A percentile compares a stretch with the other conserved stretches of the same genome.
Conservation (phyloP, 352 stramenopile genomes). For the Pythium oligandrum region DNA sequence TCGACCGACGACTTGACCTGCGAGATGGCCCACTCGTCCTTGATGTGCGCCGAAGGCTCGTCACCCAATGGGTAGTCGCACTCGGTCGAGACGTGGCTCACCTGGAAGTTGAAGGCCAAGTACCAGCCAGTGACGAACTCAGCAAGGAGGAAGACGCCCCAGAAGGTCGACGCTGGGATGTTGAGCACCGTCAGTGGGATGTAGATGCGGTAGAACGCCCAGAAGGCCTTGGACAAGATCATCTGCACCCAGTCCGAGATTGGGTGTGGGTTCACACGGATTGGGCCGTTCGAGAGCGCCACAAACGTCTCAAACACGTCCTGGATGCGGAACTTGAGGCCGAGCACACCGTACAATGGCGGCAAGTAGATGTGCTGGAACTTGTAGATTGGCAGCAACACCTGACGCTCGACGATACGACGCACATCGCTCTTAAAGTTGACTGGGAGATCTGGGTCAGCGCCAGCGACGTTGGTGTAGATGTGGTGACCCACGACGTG, state of each 20-base stretch:
- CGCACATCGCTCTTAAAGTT: constrained; percentile 83
- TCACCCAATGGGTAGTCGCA: constrained; percentile 85
- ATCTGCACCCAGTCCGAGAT: constrained; percentile 75
- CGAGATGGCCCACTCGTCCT: constrained; percentile 90
- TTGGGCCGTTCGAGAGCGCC: constrained; percentile 82
- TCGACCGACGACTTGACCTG: constrained; percentile 95
- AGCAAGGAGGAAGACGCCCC: constrained; percentile 77
- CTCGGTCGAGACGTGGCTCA: constrained; percentile 87
- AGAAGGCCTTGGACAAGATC: constrained; percentile 86
- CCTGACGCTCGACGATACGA: constrained; percentile 84
- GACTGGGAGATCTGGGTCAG: constrained; percentile 91
- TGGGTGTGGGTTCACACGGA: constrained; percentile 88
- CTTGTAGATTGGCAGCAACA: constrained; percentile 84
- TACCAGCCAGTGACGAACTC: constrained; percentile 92
- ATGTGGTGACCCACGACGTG: constrained; percentile 95
- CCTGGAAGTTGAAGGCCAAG: constrained; percentile 93
- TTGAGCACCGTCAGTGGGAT: constrained; percentile 81
- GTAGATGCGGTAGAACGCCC: constrained; percentile 86
- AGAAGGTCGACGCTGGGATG: constrained; percentile 52
- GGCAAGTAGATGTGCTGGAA: constrained; percentile 93
- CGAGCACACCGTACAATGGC: constrained; percentile 92
- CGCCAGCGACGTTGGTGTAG: constrained; percentile 92
- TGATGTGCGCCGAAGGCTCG: constrained; percentile 50
- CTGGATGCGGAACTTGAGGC: constrained; percentile 91
- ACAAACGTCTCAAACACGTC: constrained; percentile 89